phyloP scores from a whole-genome alignment of 176 grass and related monocot genomes.

The Lolium multiflorum region DNA sequence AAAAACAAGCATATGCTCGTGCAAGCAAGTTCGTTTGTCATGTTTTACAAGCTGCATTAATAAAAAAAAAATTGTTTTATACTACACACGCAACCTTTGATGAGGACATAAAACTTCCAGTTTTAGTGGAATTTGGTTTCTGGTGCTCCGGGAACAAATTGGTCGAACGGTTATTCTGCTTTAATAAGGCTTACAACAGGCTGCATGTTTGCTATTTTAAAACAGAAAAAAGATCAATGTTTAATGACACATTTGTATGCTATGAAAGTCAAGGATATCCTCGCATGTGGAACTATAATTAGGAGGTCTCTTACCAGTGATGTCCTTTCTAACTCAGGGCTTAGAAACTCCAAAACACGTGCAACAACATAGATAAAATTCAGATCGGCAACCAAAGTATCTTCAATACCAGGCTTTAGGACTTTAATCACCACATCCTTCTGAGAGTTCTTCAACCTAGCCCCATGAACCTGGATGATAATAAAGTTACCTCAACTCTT shows the following conservation, averaged over 20 bases:
- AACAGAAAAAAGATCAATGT: neutral
- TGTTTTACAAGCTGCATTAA: neutral
- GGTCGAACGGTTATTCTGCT: neutral
- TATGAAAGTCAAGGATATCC: neutral
- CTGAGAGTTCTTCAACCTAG: slow-evolving; percentile 90
- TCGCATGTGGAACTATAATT: slow-evolving; percentile 8
- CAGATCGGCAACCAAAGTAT: slow-evolving; percentile 91
- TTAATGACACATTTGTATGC: neutral
- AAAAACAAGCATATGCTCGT: neutral
- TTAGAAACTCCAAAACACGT: slow-evolving; percentile 89
- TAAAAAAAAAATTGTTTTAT: neutral
- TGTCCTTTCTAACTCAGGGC: slow-evolving; percentile 88
- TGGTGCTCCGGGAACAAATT: neutral
- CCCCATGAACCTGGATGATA: slow-evolving; percentile 80
- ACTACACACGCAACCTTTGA: neutral
- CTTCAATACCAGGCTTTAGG: slow-evolving; percentile 93
- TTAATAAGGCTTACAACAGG: slow-evolving; percentile 9
- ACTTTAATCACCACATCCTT: slow-evolving; percentile 99
- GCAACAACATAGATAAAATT: slow-evolving; percentile 94
- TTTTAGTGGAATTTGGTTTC: slow-evolving; percentile 2
- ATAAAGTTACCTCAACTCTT: slow-evolving; percentile 30
- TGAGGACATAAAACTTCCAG: neutral
- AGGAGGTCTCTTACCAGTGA: slow-evolving; percentile 67
- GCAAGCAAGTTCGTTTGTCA: slow-evolving; percentile 6
- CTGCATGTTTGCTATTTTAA: neutral